Conservation (phyloP, 2,329 filamentous ascomycete species). For the Colletotrichum sp. region DNA sequence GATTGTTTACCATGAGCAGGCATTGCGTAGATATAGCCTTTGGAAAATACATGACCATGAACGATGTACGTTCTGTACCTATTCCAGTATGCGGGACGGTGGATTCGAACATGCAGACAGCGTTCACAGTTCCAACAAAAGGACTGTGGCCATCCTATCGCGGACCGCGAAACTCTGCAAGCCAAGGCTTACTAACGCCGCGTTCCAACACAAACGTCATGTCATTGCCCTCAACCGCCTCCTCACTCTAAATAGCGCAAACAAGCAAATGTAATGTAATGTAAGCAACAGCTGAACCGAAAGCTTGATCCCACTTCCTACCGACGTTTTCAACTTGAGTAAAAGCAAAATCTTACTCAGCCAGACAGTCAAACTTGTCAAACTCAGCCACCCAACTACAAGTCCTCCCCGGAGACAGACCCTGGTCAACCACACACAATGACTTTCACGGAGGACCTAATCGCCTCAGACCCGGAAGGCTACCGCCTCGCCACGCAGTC, state of each 20-base stretch:
- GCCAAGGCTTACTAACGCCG: slow-evolving; percentile 11
- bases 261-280: background rate
- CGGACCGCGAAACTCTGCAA: background rate
- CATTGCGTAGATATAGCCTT: background rate
- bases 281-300: background rate
- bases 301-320: background rate
- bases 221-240: background rate
- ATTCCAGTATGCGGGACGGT: background rate
- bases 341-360: background rate
- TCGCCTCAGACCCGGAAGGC: slow-evolving; percentile 48
- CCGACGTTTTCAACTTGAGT: background rate
- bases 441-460: slow-evolving; percentile 60
- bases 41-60: background rate
- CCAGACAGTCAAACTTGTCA: background rate
- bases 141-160: background rate
- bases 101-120: background rate
- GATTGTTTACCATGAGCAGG: background rate
- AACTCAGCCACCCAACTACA: background rate
- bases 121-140: background rate
- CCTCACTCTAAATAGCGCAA: background rate
- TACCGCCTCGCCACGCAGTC: slow-evolving; percentile 66
- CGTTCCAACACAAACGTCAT: background rate
- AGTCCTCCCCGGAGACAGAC: fast-evolving
- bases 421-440: background rate
- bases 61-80: background rate